Base-by-base conservation (phyloP, 108 stramenopile genomes). In the Nitzschia sp. region DNA sequence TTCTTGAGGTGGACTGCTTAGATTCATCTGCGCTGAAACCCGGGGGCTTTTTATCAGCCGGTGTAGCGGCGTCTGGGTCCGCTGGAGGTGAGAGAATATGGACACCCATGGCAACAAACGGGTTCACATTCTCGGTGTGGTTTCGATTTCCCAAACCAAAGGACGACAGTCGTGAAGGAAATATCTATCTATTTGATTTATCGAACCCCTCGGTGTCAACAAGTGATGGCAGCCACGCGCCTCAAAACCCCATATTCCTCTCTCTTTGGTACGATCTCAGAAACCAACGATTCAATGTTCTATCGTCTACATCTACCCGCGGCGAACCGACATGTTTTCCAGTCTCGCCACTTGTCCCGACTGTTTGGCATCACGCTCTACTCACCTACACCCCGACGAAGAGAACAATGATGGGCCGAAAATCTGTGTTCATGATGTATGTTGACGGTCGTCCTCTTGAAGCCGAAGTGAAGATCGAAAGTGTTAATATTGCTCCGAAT, bases 301-400 rank as follows among this genome's bases (percentile, higher is more conserved):
- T 91, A 2, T 65, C 92, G 30, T 90, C 92, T 25, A 74, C 83
- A 4, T 83, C 86, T 47, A 62, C 62, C 34, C 47, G 75, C 16
- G 75, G 71, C 1, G 89, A 94, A 59, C 87, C 89, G 1, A 83
- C 77, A 1, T 77, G 83, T 45, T 94, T 94, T 66, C 92, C 92
- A 17, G 71, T 80, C 0, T 86, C 94, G 28, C 91, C 88, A n/a
- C 76, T 95, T 32, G 63, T 76, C 21, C 80, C 85, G 3, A 79
- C 75, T 22, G 89, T 89, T 2, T 95, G 94, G 94, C 94, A 95
- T 66, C 91, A 95, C 64, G 66, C 92, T 67, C 60, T 85, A n/a
- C 44, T 95, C 27, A 85, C 94, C 22, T 95, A 89, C 61, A 87
- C 78, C 32, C 89, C 91, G 1, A 78, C 90, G 8, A 95, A 92